Evolutionary conservation across 441 rosid species (phyloP).

Genomic region (Gossypium lobatum): DNA sequence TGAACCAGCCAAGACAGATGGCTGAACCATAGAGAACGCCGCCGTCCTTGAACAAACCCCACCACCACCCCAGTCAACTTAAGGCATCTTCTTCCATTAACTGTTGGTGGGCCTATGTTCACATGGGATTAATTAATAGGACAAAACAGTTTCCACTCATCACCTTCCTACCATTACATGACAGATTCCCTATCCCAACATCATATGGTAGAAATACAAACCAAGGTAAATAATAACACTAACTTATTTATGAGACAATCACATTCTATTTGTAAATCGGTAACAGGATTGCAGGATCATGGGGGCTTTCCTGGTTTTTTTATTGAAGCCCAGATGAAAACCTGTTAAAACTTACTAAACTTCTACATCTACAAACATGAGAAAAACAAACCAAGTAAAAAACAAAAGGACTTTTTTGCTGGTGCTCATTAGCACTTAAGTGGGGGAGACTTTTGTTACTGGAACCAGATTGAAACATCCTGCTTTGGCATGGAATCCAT

Average conservation of each 20-base stretch:
- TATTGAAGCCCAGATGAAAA: conserved; percentile 19
- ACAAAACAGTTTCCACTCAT: conserved; percentile 9
- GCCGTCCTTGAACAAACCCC: conserved; percentile 25
- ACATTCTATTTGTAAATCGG: conserved; percentile 21
- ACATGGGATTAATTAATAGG: conserved; percentile 23
- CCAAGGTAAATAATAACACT: neutral
- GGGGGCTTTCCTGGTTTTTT: conserved; percentile 13
- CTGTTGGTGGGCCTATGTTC: conserved; percentile 18
- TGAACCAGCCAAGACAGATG: conserved; percentile 14
- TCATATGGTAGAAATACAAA: neutral
- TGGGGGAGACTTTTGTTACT: conserved; percentile 14
- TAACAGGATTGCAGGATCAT: conserved; percentile 21
- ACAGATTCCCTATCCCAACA: conserved; percentile 16
- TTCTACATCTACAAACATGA: conserved; percentile 23
- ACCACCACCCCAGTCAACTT: conserved; percentile 11
- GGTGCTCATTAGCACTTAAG: neutral
- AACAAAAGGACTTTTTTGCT: neutral
- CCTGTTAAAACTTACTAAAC: conserved; percentile 21
- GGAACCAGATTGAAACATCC: conserved; percentile 61
- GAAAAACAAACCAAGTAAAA: conserved; percentile 13
- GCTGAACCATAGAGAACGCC: neutral
- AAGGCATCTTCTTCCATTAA: conserved; percentile 14
- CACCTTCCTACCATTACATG: conserved; percentile 17
- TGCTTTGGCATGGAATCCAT: conserved; percentile 48
- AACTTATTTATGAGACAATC: conserved; percentile 39